phyloP scores from a whole-genome alignment of 352 stramenopile species.

The Aphanomyces stellatus region DNA sequence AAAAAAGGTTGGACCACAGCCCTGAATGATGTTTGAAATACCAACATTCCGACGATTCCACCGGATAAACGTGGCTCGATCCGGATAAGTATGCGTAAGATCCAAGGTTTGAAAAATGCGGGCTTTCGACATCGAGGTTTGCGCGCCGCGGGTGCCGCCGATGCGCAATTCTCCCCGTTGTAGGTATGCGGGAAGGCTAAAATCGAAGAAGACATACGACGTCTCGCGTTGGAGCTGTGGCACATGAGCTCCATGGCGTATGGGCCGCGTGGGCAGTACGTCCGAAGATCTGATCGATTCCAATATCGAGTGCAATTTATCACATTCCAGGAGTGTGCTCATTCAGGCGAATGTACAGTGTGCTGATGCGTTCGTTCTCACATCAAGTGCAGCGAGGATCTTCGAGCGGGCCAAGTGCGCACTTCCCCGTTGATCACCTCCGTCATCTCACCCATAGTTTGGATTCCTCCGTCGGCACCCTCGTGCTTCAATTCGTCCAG shows the following conservation, averaged over 20 bases:
- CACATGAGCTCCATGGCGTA: not conserved
- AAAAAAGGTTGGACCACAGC: too few species aligned
- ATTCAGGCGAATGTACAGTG: slow-evolving; percentile 6
- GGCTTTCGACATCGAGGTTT: not conserved
- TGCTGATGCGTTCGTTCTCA: slow-evolving; percentile 2
- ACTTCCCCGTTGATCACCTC: not conserved
- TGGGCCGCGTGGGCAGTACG: not conserved
- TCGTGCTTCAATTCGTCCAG: not conserved
- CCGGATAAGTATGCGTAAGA: not conserved
- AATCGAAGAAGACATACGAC: not conserved
- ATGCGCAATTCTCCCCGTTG: not conserved
- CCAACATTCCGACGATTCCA: not conserved
- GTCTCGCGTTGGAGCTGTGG: not conserved
- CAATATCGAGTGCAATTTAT: too few species aligned
- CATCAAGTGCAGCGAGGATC: not conserved
- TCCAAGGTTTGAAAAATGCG: not conserved
- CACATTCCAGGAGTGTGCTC: slow-evolving; percentile 9
- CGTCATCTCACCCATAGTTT: not conserved
- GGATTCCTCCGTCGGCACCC: not conserved
- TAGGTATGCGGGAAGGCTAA: not conserved
- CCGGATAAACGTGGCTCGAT: not conserved
- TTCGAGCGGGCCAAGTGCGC: not conserved
- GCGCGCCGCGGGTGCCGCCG: not conserved
- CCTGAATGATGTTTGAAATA: not conserved
- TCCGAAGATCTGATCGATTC: not conserved